These are phyloP conservation scores for Dimocarpus longan DNA, from an alignment of 345 rosid genomes.

Conservation along the genomic window DNA sequence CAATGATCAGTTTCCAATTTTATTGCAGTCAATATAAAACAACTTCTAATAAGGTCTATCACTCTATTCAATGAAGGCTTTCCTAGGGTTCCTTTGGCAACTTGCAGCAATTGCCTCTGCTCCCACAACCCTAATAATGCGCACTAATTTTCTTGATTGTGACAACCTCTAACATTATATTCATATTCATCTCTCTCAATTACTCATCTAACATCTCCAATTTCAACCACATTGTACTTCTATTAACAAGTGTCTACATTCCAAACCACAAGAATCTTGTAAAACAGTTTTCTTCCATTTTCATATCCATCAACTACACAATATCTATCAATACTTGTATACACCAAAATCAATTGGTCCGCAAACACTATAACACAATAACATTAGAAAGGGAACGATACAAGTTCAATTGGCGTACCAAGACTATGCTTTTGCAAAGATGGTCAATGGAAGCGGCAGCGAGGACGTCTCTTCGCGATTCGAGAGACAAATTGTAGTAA, in stretches of 20 bases:
- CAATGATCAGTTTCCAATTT: not conserved
- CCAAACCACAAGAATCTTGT: too few relatives aligned
- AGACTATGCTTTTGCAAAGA: constrained; percentile 93
- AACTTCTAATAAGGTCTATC: not conserved
- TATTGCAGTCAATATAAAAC: not conserved
- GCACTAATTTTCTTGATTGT: not conserved
- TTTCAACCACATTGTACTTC: not conserved
- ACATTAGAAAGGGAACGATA: not conserved
- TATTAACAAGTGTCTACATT: not conserved
- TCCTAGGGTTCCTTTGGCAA: not conserved
- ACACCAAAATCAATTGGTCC: not conserved
- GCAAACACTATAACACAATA: not conserved
- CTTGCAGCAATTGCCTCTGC: not conserved
- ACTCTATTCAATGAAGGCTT: not conserved
- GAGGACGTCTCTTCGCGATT: constrained; percentile 70
- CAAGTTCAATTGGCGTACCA: constrained; percentile 45
- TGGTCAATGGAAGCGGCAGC: constrained; percentile 76
- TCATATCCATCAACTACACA: not conserved
- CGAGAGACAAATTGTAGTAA: constrained; percentile 79
- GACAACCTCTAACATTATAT: not conserved
- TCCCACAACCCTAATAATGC: not conserved
- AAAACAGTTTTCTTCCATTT: not conserved
- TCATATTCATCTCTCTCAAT: not conserved
- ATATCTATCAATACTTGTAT: not conserved
- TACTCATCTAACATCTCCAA: not conserved